Evolutionary conservation across 345 rosid species (phyloP), one percentile per base, ranked within the genome.

Genomic region (Laguncularia racemosa): DNA sequence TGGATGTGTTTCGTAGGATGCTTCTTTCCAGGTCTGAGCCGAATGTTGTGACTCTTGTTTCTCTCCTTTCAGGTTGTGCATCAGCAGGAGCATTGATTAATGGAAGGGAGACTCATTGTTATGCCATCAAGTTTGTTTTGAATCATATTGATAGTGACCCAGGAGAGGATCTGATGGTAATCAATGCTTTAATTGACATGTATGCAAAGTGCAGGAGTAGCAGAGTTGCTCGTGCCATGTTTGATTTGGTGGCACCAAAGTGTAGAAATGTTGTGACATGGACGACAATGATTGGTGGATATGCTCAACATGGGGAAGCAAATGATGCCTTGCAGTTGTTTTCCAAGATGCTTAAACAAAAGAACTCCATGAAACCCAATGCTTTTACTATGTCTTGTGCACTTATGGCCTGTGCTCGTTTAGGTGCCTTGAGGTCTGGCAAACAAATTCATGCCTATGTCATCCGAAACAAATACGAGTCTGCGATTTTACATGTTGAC

Each of bases 281-380:
- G 97, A 89, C 95, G 16, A 83, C 64, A 44, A 81, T 86, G 84
- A 86, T 89, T 18, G 90, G 92, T 20, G 92, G 97, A n/a, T 82
- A 82, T 62, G 81, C 92, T 18, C 97, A 89, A 68, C 84, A 82
- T 48, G 97, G 88, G 28, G 92, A 83, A 67, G 86, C 92, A 5
- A 86, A 79, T 54, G 76, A 81, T 61, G 92, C 95, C 20, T 67
- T 90, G 43, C 57, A 77, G 60, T 81, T 86, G 44, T 81, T 90
- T 50, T 63, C 88, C 20, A 69, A 59, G 72, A 82, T 90, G 90
- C 53, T 86, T 15, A 71, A 75, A 63, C 64, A 74, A 62, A 66
- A 65, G 48, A 67, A 50, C 49, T 45, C 46, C 52, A 55, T 81
- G 56, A 84, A 79, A 78, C 95, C 97, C 44, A 90, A 90, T 67